These are phyloP conservation scores for Penicillium pancosmium DNA, from an alignment of 495 filamentous ascomycete species.

Conservation along the genomic window DNA sequence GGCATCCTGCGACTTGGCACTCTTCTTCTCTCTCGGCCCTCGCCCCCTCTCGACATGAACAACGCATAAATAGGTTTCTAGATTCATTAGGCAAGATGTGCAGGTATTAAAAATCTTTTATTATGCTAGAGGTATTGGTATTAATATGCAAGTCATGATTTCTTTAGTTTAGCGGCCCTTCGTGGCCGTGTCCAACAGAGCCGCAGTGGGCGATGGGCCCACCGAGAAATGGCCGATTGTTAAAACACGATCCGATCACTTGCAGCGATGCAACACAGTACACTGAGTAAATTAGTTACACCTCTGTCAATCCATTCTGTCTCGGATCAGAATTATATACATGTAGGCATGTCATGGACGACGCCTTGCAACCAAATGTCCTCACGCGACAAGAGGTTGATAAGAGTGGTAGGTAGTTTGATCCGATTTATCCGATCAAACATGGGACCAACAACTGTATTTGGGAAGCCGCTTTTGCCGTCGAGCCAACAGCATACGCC, in stretches of 20 bases:
- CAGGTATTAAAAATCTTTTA: neutral
- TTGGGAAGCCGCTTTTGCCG: neutral
- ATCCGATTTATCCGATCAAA: neutral
- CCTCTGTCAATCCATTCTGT: neutral
- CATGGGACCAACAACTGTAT: neutral
- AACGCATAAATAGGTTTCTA: neutral
- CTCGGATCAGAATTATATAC: neutral
- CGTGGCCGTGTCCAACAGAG: neutral
- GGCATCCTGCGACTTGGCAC: neutral
- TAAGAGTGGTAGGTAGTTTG: neutral
- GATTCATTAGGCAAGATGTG: neutral
- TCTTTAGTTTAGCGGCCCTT: neutral
- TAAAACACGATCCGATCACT: neutral
- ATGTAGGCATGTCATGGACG: neutral
- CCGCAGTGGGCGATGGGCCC: conserved; percentile 2
- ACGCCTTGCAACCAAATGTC: neutral
- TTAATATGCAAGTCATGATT: neutral
- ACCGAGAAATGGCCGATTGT: neutral
- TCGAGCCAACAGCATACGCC: conserved; percentile 2
- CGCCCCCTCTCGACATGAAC: neutral
- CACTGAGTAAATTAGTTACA: neutral
- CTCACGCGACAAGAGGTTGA: neutral
- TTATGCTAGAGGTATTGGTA: neutral
- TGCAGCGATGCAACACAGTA: neutral
- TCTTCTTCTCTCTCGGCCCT: neutral